phyloP scores from a whole-genome alignment of 257 asterid species.

The Leonotis leonurus region DNA sequence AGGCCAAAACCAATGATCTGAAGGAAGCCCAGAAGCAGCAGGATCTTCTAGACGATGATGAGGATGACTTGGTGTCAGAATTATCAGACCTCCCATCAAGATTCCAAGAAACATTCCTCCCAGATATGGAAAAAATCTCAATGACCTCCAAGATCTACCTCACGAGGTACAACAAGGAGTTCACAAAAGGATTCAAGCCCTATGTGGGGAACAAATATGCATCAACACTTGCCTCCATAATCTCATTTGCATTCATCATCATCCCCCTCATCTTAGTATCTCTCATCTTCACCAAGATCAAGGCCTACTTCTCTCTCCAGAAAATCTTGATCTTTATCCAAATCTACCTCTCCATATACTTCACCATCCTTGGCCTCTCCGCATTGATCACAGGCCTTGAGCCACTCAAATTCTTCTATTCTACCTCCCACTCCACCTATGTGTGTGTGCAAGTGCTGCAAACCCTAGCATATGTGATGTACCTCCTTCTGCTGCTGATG shows the following conservation, averaged over 20 bases:
- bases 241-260: slow-evolving; percentile 61
- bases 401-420: slow-evolving; percentile 68
- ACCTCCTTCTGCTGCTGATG: slow-evolving; percentile 78
- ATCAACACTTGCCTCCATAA: slow-evolving; percentile 50
- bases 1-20: slow-evolving; percentile 30
- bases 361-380: slow-evolving; percentile 62
- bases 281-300: slow-evolving; percentile 57
- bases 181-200: slow-evolving; percentile 67
- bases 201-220: slow-evolving; percentile 78
- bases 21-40: slow-evolving; percentile 31
- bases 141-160: slow-evolving; percentile 53
- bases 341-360: slow-evolving; percentile 68
- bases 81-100: slow-evolving; percentile 60
- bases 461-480: slow-evolving; percentile 62
- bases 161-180: slow-evolving; percentile 55
- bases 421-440: slow-evolving; percentile 77
- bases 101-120: slow-evolving; percentile 65
- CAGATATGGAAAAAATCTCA: slow-evolving; percentile 68
- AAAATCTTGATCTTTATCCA: slow-evolving; percentile 73
- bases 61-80: slow-evolving; percentile 46
- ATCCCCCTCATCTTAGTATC: slow-evolving; percentile 71
- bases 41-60: slow-evolving; percentile 31
- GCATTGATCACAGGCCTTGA: slow-evolving; percentile 64
- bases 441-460: slow-evolving; percentile 66
- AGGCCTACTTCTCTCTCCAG: slow-evolving; percentile 77